Base-by-base conservation (phyloP, 2,329 filamentous ascomycete species). In the Sarocladium oryzae region DNA sequence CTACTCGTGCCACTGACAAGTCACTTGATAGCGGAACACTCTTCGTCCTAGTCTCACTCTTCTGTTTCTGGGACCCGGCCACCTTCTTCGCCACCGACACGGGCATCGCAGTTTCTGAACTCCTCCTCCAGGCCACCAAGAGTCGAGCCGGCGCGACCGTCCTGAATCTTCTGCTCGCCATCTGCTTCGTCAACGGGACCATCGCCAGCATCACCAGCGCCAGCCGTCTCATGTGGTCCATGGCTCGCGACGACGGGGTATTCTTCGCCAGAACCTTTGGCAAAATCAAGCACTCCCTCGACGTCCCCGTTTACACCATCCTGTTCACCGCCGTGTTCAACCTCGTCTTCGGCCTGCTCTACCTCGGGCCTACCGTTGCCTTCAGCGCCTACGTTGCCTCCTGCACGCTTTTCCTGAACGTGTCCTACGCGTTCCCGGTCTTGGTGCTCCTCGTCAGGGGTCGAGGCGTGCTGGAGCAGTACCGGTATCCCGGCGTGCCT, bases 151-250 rank as follows among this genome's bases (percentile, higher is more conserved):
- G 62, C 1, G 65, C 72, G 1, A 69, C 69, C 9, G 56, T 75
- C 3, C 49, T 76, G 9, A 66, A 66, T 16, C 57, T 74, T 20
- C 66, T 70, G 57, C 55, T 75, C 0, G 64, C 63, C 0, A 57
- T 75, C 0, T 74, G 72, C 54, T 74, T 75, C 43, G 62, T 75
- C 37, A 71, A 73, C 24, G 73, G 72, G 15, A 72, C 69, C 8
- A 69, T 67, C n/a, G 71, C 69, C 1, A 69, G 68, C 35, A 63
- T 72, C 7, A 74, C 70, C 8, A 71, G 65, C 50, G 69, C 66
- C 1, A 73, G 66, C 32, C 61, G 73, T 30, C 62, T 76, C 13
- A 55, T 72, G 11, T 75, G 64, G 54, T 61, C 71, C 4, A 75
- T 77, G 64, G 74, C 74, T 5, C 66, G 74, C 49, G 74, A 75